Base-by-base conservation (phyloP, 164 flowering plant genomes). In the Vitis riparia region DNA sequence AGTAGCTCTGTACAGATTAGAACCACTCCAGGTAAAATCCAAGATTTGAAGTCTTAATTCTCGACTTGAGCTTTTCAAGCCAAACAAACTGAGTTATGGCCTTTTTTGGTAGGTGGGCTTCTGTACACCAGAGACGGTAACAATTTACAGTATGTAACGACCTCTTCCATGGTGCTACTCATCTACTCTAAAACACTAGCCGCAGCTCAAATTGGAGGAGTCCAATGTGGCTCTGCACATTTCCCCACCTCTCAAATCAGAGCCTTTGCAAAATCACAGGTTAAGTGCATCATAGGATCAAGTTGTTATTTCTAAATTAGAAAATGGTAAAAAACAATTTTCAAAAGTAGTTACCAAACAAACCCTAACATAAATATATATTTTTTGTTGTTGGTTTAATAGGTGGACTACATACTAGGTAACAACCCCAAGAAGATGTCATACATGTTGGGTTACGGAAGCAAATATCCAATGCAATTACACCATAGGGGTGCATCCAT, bases 401-500 rank as follows among this genome's bases (percentile, higher is more conserved):
- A 92, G 95, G 91, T 92, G 73, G 89, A 92, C 65, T 92, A 92
- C 69, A 89, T 90, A 67, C 82, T 92, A 7, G 97, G 95, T 52
- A 80, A 78, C 51, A 90, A 92, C 74, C 95, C 91, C 14, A 65
- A 75, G 86, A 83, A 83, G 48, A 86, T 86, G 87, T 88, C 97
- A 71, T 92, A 92, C 76, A 87, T 92, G 93, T 91, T 88, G 51
- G 97, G 95, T 9, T 87, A 77, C 73, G 95, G 92, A 1, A 66
- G 15, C 78, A 85, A 83, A 44, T 86, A 64, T 65, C 95, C 97
- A 2, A 55, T 19, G 44, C 85, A 78, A 52, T 9, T 85, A 55
- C 97, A 92, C 84, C 97, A 90, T 49, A 83, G 97, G 74, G 95
- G 85, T n/a, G 72, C 93, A 17, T 92, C 97, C 29, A 73, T 90